Conservation (phyloP, 306 rosid species). For the Lathyrus oleraceus region DNA sequence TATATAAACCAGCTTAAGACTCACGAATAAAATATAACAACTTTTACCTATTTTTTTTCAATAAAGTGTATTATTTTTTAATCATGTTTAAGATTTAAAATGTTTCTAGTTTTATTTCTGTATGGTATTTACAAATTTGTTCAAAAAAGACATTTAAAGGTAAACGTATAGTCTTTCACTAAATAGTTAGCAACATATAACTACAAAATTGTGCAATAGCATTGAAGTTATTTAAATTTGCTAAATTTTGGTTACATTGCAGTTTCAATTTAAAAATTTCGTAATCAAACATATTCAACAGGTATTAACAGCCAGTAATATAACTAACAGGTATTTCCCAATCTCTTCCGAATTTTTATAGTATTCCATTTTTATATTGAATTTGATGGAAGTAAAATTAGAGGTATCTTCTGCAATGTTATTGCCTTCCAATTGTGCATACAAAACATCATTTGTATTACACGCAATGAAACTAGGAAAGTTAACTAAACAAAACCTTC, state of each 20-base stretch:
- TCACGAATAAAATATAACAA: too few relatives aligned
- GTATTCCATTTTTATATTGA: neutral
- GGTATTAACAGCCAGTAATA: neutral
- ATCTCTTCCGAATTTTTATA: neutral
- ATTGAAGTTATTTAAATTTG: neutral
- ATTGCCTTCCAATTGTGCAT: neutral
- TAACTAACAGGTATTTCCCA: neutral
- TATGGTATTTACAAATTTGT: neutral
- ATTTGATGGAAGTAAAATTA: neutral
- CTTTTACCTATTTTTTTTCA: too few relatives aligned
- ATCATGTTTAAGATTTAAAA: neutral
- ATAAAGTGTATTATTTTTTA: neutral
- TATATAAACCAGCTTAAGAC: too few relatives aligned
- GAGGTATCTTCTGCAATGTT: constrained; percentile 8
- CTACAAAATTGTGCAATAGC: neutral
- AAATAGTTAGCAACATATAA: neutral
- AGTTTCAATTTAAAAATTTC: neutral
- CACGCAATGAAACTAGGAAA: neutral
- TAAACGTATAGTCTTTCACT: neutral
- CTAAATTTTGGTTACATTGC: neutral
- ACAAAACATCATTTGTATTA: too few relatives aligned
- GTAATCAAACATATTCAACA: neutral
- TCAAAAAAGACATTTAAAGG: neutral
- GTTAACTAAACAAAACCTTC: constrained; percentile 10
- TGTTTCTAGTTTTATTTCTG: neutral